These are phyloP conservation scores for Russula virescens DNA, from an alignment of 768 basidiomycete species.

Conservation along the genomic window DNA sequence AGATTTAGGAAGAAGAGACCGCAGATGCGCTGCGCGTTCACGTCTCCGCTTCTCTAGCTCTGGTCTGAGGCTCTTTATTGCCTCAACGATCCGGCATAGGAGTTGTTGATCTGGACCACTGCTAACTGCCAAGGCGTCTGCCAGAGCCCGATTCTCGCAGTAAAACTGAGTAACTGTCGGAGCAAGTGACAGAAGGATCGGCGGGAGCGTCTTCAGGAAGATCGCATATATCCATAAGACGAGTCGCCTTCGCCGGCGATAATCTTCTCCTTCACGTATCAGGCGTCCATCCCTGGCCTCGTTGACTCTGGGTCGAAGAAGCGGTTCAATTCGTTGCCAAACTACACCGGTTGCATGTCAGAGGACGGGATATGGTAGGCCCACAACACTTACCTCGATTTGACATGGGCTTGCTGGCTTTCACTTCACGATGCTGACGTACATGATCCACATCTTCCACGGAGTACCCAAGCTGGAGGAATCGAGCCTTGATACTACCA, in stretches of 20 bases:
- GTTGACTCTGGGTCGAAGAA: slow-evolving; percentile 5
- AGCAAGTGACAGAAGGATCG: slow-evolving; percentile 2
- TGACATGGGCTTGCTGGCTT: slow-evolving; percentile 15
- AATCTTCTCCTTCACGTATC: not conserved
- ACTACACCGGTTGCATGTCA: not conserved
- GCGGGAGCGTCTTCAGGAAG: not conserved
- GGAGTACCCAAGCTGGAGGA: not conserved
- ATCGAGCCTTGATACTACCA: slow-evolving; percentile 10
- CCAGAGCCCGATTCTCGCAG: slow-evolving; percentile 1
- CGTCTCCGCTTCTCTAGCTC: not conserved
- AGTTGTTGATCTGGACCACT: not conserved
- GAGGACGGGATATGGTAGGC: not conserved
- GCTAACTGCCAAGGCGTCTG: not conserved
- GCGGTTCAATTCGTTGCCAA: slow-evolving; percentile 12
- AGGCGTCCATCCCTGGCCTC: slow-evolving; percentile 2
- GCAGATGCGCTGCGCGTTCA: not conserved
- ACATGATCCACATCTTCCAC: slow-evolving; percentile 8
- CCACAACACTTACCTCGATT: slow-evolving; percentile 6
- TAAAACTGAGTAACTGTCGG: slow-evolving; percentile 3
- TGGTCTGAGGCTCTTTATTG: not conserved
- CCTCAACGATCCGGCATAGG: not conserved
- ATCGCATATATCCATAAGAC: not conserved
- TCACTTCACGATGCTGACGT: slow-evolving; percentile 16
- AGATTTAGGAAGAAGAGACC: slow-evolving; percentile 4
- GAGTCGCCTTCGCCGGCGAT: not conserved